Evolutionary conservation across 306 rosid genomes (phyloP), one percentile per base, ranked within the genome.

Genomic region (Cucurbita moschata): DNA sequence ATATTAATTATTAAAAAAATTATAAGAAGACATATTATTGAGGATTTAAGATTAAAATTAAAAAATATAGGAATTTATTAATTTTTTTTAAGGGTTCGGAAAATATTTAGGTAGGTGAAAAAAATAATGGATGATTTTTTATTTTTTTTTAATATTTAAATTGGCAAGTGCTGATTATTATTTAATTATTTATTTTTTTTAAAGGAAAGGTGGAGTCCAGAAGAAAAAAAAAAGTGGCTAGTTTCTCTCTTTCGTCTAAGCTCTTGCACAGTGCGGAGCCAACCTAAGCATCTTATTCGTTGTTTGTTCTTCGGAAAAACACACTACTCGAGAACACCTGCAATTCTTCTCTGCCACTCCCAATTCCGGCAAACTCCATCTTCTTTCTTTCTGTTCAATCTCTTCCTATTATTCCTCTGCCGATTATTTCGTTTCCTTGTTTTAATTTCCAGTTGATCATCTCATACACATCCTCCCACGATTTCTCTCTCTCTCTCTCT

Each of bases 301-400:
- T 23, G 61, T 50, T 75, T 43, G 58, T 73, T 60, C 56, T 57
- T 69, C 74, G 47, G 71, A 81, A 52, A 43, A 81, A 73, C 63
- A 70, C 85, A 61, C 76, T 74, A 1, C 67, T 64, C 72, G 62
- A 77, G 47, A 62, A 52, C 62, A 39, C 65, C 58, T 16, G 66
- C 50, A 9, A 53, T 71, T 75, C 49, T 62, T 64, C 42, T 78
- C 78, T 68, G 82, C 79, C 13, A 49, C 74, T 75, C 55, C 38
- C 79, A 49, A 35, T 78, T 73, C 79, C 81, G 62, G 75, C 79
- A 50, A 66, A 77, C 56, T 42, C 57, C 77, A 50, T 6, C 37
- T 60, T 51, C 57, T 58, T 57, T 62, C 77, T 56, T 58, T 42
- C 73, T 30, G 10, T 65, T 46, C 54, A 43, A 65, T 68, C 53